These are phyloP conservation scores for Jaltomata sinuosa DNA, from an alignment of 257 asterid species.

Conservation along the genomic window DNA sequence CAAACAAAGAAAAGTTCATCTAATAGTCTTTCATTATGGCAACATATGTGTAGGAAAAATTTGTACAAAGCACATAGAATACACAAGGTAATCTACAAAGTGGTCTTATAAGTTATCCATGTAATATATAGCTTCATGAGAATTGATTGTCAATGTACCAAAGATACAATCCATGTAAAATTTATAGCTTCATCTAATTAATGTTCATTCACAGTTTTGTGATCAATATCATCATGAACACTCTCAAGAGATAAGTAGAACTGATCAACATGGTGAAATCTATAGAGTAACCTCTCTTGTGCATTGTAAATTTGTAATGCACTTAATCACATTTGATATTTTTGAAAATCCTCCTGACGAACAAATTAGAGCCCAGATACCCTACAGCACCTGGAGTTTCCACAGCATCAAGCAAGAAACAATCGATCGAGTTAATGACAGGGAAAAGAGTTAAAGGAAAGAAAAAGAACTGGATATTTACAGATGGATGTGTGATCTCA, in stretches of 20 bases:
- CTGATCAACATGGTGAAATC: background rate
- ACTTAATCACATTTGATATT: conserved; percentile 41
- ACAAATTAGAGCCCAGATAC: conserved; percentile 33
- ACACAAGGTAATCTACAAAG: background rate
- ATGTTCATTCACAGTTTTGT: background rate
- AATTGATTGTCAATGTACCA: background rate
- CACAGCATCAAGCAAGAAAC: background rate
- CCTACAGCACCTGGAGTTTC: conserved; percentile 37
- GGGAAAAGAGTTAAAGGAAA: background rate
- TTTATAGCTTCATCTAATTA: background rate
- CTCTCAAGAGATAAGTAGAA: background rate
- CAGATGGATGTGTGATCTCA: background rate
- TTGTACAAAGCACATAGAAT: background rate
- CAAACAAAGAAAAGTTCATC: background rate
- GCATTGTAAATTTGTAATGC: background rate
- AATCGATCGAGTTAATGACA: background rate
- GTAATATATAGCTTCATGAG: background rate
- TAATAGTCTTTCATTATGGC: background rate
- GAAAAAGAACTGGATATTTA: background rate
- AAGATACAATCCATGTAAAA: background rate
- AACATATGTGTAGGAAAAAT: background rate
- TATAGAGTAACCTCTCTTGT: background rate
- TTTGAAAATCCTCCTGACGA: conserved; percentile 37
- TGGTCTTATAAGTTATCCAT: background rate
- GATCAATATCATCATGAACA: background rate